These are phyloP conservation scores for Wickerhamiella sergipiensis DNA, from an alignment of 805 yeast genomes.

Conservation along the genomic window DNA sequence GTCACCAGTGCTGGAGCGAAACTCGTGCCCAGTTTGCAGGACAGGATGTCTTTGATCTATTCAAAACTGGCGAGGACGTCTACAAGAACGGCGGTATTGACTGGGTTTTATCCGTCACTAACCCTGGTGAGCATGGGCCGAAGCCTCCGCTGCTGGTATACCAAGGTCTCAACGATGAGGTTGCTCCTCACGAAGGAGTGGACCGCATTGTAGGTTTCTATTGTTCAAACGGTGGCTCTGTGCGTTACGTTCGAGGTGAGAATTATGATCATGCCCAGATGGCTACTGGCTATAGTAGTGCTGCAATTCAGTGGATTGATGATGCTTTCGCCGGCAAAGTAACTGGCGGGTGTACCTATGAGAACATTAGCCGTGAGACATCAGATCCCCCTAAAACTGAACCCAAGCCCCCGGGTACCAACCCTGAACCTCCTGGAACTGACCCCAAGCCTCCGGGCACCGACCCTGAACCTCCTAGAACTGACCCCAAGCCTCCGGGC, in stretches of 20 bases:
- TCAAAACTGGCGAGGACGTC: constrained; percentile 13
- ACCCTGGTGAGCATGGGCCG: constrained; percentile 11
- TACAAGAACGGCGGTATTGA: constrained; percentile 5
- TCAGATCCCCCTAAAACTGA: too few relatives aligned
- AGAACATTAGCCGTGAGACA: background rate
- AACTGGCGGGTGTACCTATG: constrained; percentile 5
- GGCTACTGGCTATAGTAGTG: constrained; percentile 13
- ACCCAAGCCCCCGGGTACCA: too few relatives aligned
- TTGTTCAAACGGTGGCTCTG: constrained; percentile 12
- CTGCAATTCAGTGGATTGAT: constrained; percentile 5
- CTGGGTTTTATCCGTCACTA: constrained; percentile 5
- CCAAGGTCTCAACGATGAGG: constrained; percentile 16
- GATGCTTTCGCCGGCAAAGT: constrained; percentile 3
- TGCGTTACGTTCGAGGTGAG: constrained; percentile 11
- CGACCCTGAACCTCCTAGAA: too few relatives aligned
- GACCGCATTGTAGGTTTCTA: constrained; percentile 6
- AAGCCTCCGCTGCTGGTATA: constrained; percentile 14
- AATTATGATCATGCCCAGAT: constrained; percentile 8
- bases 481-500: background rate
- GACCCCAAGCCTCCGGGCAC: too few relatives aligned
- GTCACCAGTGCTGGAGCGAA: constrained; percentile 9
- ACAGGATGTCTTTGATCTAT: constrained; percentile 12
- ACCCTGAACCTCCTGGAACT: too few relatives aligned
- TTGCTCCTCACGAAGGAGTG: constrained; percentile 11
- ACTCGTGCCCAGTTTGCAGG: constrained; percentile 8